Conservation (phyloP, 2,329 filamentous ascomycete species). For the Thielaviopsis populi region DNA sequence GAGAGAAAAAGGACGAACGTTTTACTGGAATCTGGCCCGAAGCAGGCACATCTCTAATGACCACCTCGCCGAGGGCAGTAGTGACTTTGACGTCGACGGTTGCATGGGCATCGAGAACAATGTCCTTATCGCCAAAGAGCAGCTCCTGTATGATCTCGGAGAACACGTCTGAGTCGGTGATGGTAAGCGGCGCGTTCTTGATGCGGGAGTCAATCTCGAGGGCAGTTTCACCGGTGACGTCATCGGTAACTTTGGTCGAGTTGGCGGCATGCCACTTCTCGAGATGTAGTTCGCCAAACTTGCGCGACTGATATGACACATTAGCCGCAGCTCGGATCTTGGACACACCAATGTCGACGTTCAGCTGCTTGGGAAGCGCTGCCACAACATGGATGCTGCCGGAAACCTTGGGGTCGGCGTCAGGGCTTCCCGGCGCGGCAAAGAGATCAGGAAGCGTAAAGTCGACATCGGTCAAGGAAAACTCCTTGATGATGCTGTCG, state of each 20-base stretch:
- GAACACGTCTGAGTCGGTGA: constrained; percentile 68
- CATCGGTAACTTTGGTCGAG: constrained; percentile 51
- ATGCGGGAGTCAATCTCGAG: constrained; percentile 65
- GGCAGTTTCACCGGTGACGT: constrained; percentile 38
- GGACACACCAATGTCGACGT: constrained; percentile 67
- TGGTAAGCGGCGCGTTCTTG: constrained; percentile 62
- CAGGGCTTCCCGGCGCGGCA: constrained; percentile 58
- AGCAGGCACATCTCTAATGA: constrained; percentile 70
- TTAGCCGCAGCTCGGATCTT: constrained; percentile 63
- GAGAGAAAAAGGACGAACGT: constrained; percentile 57
- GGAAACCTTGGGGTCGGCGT: constrained; percentile 63
- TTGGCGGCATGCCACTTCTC: constrained; percentile 71
- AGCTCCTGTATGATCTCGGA: constrained; percentile 66
- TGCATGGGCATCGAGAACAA: constrained; percentile 63
- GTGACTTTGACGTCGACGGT: constrained; percentile 68
- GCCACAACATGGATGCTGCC: constrained; percentile 70
- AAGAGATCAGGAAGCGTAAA: constrained; percentile 72
- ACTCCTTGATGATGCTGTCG: constrained; percentile 72
- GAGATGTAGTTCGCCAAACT: constrained; percentile 69
- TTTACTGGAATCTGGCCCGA: constrained; percentile 80
- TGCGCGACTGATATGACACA: constrained; percentile 60
- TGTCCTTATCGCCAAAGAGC: constrained; percentile 54
- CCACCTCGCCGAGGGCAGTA: constrained; percentile 67
- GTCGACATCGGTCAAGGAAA: constrained; percentile 70
- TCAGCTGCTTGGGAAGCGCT: constrained; percentile 68